Evolutionary conservation across 768 basidiomycete species (phyloP).

Genomic region (Gymnopilus dilepis): DNA sequence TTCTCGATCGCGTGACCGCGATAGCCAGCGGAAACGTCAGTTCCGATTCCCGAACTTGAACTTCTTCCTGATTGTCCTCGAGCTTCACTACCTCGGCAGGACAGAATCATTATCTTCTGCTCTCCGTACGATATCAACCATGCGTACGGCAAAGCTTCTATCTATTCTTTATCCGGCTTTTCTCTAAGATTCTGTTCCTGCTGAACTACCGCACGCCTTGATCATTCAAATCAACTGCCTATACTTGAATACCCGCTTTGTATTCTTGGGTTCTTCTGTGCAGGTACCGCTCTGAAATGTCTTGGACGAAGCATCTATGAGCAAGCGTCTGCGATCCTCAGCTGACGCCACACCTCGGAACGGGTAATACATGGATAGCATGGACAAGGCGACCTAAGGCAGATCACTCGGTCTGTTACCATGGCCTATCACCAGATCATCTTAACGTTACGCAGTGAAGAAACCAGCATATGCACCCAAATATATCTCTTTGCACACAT

Average conservation of each 20-base stretch:
- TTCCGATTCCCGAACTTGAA: slow-evolving; percentile 5
- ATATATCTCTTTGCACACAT: slow-evolving; percentile 20
- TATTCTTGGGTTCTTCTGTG: not conserved
- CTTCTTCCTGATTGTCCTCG: slow-evolving; percentile 6
- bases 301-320: not conserved
- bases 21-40: not conserved
- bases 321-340: not conserved
- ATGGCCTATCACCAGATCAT: slow-evolving; percentile 6
- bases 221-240: slow-evolving; percentile 3
- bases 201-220: not conserved
- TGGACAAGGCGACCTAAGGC: not conserved
- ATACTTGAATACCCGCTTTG: not conserved
- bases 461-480: slow-evolving; percentile 9
- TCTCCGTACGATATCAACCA: slow-evolving; percentile 14
- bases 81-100: slow-evolving; percentile 12
- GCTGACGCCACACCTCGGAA: slow-evolving; percentile 3
- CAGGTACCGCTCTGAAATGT: not conserved
- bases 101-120: slow-evolving; percentile 10
- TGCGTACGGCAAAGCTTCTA: slow-evolving; percentile 20
- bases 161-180: slow-evolving; percentile 16
- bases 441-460: not conserved
- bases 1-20: not conserved
- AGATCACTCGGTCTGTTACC: slow-evolving; percentile 2
- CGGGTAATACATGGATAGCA: slow-evolving; percentile 4
- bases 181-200: not conserved